Conservation (phyloP, 371 early-diverging fungal genomes). For the Dichotomocladium elegans region DNA sequence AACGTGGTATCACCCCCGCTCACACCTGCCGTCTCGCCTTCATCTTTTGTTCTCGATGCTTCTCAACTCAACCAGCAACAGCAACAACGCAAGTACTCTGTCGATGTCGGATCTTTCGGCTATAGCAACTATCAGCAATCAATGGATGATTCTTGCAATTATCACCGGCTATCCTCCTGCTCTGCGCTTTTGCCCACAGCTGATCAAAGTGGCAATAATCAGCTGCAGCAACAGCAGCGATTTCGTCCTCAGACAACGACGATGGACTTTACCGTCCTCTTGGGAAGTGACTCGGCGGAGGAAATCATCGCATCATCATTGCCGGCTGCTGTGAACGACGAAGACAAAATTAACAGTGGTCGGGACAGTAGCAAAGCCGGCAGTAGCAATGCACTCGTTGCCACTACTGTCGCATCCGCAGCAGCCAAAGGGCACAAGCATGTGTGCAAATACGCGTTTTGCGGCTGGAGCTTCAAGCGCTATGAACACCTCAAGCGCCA, state of each 20-base stretch:
- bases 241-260: too few species aligned
- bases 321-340: not conserved
- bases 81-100: slow-evolving; percentile 19
- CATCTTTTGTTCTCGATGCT: slow-evolving; percentile 15
- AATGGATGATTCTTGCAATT: too few species aligned
- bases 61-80: slow-evolving; percentile 3
- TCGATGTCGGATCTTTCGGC: slow-evolving; percentile 18
- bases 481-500: slow-evolving; percentile 79
- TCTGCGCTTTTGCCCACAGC: too few species aligned
- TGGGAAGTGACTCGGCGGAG: too few species aligned
- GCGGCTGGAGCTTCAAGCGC: slow-evolving; percentile 60
- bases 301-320: not conserved
- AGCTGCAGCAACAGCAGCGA: slow-evolving; percentile 1
- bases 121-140: slow-evolving; percentile 2
- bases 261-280: too few species aligned
- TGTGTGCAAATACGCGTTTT: slow-evolving; percentile 41
- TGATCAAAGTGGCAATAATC: too few species aligned
- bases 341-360: not conserved
- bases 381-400: too few species aligned
- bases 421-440: slow-evolving; percentile 24
- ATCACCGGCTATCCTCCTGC: too few species aligned
- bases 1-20: slow-evolving; percentile 26
- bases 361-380: too few species aligned
- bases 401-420: too few species aligned
- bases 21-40: slow-evolving; percentile 26